These are phyloP conservation scores for Penicillium digitatum DNA, from an alignment of 2,329 filamentous ascomycete genomes.

Conservation along the genomic window DNA sequence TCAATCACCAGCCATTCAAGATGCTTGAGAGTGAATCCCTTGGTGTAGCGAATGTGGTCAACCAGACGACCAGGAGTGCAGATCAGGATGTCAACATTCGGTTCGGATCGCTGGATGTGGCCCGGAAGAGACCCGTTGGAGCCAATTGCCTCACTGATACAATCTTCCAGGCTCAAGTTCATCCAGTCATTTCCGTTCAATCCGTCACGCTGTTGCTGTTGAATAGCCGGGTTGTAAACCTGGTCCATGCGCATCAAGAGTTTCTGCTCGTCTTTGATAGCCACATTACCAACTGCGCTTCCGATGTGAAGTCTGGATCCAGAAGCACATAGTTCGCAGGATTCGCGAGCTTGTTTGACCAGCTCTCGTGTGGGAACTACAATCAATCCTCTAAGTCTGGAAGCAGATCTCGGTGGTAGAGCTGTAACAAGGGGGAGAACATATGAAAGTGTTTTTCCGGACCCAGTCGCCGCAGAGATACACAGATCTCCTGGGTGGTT, in stretches of 20 bases:
- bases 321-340: conserved; percentile 68
- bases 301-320: conserved; percentile 73
- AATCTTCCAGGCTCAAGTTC: conserved; percentile 45
- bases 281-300: conserved; percentile 75
- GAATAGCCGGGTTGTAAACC: conserved; percentile 62
- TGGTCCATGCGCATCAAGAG: conserved; percentile 61
- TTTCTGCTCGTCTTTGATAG: conserved; percentile 63
- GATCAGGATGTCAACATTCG: conserved; percentile 80
- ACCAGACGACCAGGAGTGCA: conserved; percentile 89
- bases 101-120: conserved; percentile 62
- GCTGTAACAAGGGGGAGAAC: conserved; percentile 78
- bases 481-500: conserved; percentile 71
- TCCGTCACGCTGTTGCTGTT: conserved; percentile 42
- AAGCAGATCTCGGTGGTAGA: conserved; percentile 61
- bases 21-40: conserved; percentile 72
- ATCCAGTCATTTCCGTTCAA: conserved; percentile 47
- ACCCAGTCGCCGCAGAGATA: conserved; percentile 89
- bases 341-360: conserved; percentile 77
- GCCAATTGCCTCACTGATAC: conserved; percentile 42
- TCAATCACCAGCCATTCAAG: conserved; percentile 88
- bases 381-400: conserved; percentile 71
- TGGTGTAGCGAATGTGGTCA: conserved; percentile 80
- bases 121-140: conserved; percentile 48
- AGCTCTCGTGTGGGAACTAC: conserved; percentile 89
- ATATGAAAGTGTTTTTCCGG: conserved; percentile 92